Evolutionary conservation across 2,329 filamentous ascomycete species (phyloP).

Genomic region (Neocucurbitaria cava): DNA sequence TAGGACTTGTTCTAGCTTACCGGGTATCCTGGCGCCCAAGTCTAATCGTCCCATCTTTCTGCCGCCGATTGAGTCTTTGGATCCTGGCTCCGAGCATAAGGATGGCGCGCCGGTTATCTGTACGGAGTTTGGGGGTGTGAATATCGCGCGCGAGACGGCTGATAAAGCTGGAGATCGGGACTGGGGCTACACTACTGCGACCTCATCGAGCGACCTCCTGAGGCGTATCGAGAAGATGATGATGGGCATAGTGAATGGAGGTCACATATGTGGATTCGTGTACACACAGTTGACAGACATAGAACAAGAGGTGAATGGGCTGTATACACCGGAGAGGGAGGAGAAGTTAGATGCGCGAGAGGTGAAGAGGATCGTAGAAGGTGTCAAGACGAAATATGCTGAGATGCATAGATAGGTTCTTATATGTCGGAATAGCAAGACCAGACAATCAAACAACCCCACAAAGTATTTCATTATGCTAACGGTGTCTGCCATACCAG

Average conservation of each 20-base stretch:
- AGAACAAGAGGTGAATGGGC: conserved; percentile 72
- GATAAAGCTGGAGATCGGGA: conserved; percentile 46
- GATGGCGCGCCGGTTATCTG: conserved; percentile 68
- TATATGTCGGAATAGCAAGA: neutral
- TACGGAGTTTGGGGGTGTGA: conserved; percentile 73
- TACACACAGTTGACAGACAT: conserved; percentile 70
- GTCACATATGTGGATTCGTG: conserved; percentile 67
- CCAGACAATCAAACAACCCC: neutral
- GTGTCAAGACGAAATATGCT: conserved; percentile 38
- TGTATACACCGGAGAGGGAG: conserved; percentile 68
- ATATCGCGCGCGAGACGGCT: conserved; percentile 62
- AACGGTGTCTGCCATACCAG: neutral
- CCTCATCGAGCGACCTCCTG: conserved; percentile 65
- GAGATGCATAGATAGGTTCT: conserved; percentile 22
- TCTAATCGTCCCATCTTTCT: conserved; percentile 64
- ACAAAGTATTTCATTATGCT: neutral
- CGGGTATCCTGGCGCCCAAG: conserved; percentile 62
- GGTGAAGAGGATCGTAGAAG: conserved; percentile 65
- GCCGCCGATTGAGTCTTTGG: conserved; percentile 45
- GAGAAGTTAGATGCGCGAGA: conserved; percentile 64
- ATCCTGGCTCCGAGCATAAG: conserved; percentile 58
- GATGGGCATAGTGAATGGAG: conserved; percentile 63
- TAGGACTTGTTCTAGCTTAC: conserved; percentile 61
- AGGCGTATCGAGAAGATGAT: conserved; percentile 65
- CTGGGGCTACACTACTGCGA: conserved; percentile 74